Evolutionary conservation across 2,329 filamentous ascomycete genomes (phyloP).

Genomic region (Grosmannia clavigera): DNA sequence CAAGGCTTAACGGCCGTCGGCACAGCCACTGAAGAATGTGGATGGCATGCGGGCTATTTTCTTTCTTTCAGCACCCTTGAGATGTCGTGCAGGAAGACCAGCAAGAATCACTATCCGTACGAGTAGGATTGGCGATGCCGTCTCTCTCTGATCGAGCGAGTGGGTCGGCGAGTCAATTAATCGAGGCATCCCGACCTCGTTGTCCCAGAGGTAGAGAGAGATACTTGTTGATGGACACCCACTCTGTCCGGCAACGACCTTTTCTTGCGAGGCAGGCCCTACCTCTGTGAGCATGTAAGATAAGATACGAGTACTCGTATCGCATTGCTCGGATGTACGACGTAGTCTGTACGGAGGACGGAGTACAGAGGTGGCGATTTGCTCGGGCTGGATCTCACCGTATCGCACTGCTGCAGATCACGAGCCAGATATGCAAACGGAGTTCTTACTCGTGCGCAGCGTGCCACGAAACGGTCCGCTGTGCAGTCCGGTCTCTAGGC

Average conservation of each 20-base stretch:
- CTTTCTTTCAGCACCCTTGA: background rate
- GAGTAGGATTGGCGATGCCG: background rate
- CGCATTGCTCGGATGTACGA: background rate
- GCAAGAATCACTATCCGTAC: background rate
- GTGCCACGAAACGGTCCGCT: conserved; percentile 9
- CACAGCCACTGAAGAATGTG: background rate
- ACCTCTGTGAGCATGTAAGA: background rate
- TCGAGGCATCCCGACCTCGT: background rate
- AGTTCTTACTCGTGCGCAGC: background rate
- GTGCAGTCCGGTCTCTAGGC: conserved; percentile 3
- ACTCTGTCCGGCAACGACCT: no score
- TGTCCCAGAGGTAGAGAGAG: background rate
- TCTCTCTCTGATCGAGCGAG: background rate
- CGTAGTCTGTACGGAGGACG: no score
- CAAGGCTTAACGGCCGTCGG: background rate
- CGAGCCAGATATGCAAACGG: background rate
- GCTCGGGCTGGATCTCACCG: background rate
- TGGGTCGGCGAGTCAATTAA: background rate
- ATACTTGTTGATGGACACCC: background rate
- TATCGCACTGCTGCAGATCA: background rate
- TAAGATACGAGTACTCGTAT: background rate
- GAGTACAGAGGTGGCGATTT: background rate
- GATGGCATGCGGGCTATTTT: background rate
- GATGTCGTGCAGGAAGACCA: conserved; percentile 8
- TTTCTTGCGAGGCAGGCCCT: background rate